Evolutionary conservation across 2,329 filamentous ascomycete species (phyloP).

Genomic region (Penicillium sp.): DNA sequence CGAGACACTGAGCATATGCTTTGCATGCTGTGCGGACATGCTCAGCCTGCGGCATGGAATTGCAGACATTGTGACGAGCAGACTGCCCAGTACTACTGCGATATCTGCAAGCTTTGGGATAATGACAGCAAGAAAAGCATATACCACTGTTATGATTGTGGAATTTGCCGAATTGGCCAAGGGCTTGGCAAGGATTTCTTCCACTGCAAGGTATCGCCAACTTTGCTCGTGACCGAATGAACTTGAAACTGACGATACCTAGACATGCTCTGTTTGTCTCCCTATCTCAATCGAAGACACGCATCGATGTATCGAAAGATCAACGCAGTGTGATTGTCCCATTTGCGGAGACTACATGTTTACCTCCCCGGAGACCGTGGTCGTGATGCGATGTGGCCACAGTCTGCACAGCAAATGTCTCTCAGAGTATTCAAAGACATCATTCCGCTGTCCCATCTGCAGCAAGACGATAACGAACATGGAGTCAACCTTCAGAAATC

Average conservation of each 20-base stretch:
- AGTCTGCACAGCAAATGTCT: constrained; percentile 93
- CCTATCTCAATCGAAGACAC: constrained; percentile 80
- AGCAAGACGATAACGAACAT: constrained; percentile 97
- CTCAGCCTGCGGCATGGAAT: constrained; percentile 77
- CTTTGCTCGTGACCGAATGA: not conserved
- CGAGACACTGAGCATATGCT: constrained; percentile 92
- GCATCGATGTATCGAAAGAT: constrained; percentile 92
- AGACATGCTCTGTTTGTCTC: constrained; percentile 93
- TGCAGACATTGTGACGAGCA: constrained; percentile 76
- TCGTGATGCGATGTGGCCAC: constrained; percentile 94
- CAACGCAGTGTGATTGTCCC: constrained; percentile 92
- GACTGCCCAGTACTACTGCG: constrained; percentile 88
- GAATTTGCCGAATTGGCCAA: constrained; percentile 87
- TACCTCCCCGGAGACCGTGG: constrained; percentile 81
- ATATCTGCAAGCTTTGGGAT: constrained; percentile 95
- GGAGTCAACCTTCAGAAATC: constrained; percentile 89
- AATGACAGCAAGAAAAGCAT: constrained; percentile 88
- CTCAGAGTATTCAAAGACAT: constrained; percentile 80
- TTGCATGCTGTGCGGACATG: constrained; percentile 89
- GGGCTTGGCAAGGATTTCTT: constrained; percentile 96
- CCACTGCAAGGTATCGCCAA: constrained; percentile 79
- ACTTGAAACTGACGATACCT: constrained; percentile 18
- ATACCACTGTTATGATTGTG: constrained; percentile 95
- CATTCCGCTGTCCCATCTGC: constrained; percentile 96
- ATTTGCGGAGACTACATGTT: constrained; percentile 98